phyloP scores from a whole-genome alignment of 2,329 filamentous ascomycete species.

The Verruconis gallopava region DNA sequence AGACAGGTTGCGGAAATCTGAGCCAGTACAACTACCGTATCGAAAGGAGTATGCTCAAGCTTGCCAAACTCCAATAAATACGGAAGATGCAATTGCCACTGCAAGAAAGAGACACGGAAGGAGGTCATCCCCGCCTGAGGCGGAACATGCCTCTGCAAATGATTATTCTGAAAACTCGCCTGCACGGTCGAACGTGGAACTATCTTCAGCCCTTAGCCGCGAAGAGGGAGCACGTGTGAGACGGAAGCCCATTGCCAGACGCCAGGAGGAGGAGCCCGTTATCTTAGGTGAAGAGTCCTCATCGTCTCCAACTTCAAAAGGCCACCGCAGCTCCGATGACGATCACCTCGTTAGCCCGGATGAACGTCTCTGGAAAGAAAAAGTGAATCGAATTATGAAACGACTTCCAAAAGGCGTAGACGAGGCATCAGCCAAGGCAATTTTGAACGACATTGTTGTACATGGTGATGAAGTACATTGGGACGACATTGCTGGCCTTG shows the following conservation, averaged over 20 bases:
- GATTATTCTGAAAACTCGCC: slow-evolving; percentile 4
- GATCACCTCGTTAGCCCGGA: not conserved
- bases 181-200: not conserved
- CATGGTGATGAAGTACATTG: slow-evolving; percentile 91
- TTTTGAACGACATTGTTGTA: slow-evolving; percentile 90
- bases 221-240: not conserved
- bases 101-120: slow-evolving; percentile 7
- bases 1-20: slow-evolving; percentile 3
- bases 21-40: not conserved
- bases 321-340: not conserved
- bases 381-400: slow-evolving; percentile 3
- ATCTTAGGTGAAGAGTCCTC: not conserved
- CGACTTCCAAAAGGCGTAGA: slow-evolving; percentile 71
- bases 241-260: not conserved
- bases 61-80: not conserved
- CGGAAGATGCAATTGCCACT: slow-evolving; percentile 5
- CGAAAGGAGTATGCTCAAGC: slow-evolving; percentile 6
- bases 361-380: not conserved
- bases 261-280: not conserved
- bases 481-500: slow-evolving; percentile 83
- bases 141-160: not conserved
- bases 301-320: not conserved
- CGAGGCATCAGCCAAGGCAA: slow-evolving; percentile 70
- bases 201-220: not conserved
- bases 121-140: not conserved